These are phyloP conservation scores for Boehmeria nivea DNA, from an alignment of 306 rosid species.

Conservation along the genomic window DNA sequence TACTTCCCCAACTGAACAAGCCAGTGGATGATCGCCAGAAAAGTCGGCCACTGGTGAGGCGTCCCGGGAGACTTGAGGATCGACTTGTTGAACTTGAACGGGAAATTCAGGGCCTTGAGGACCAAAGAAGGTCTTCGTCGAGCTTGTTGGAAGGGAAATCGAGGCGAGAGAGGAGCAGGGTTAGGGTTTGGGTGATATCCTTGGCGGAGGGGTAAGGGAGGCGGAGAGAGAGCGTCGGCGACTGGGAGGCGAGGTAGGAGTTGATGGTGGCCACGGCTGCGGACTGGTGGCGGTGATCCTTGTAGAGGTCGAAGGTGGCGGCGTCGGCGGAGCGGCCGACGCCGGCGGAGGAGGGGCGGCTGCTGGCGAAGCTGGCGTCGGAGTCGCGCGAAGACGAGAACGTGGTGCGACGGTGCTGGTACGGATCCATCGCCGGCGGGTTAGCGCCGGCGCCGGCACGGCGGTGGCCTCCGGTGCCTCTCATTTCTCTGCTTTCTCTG, in stretches of 20 bases:
- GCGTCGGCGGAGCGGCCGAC: conserved; percentile 31
- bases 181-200: conserved; percentile 60
- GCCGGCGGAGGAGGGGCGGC: conserved; percentile 76
- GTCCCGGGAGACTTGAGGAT: conserved; percentile 71
- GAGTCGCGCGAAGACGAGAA: conserved; percentile 67
- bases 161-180: conserved; percentile 44
- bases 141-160: conserved; percentile 48
- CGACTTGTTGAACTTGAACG: conserved; percentile 64
- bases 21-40: conserved; percentile 89
- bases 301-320: conserved; percentile 55
- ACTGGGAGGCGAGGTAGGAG: conserved; percentile 45
- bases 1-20: conserved; percentile 56
- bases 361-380: conserved; percentile 78
- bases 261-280: conserved; percentile 54
- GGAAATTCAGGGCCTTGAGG: conserved; percentile 49
- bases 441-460: too few species aligned
- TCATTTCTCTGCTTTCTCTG: too few species aligned
- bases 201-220: conserved; percentile 61
- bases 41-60: conserved; percentile 81
- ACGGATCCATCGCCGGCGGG: not conserved
- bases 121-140: conserved; percentile 64
- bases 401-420: conserved; percentile 37
- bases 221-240: conserved; percentile 47
- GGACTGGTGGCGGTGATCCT: conserved; percentile 59
- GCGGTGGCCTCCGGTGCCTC: not conserved